Base-by-base conservation (phyloP, 2,329 filamentous ascomycete species). In the Aspergillus hortae region DNA sequence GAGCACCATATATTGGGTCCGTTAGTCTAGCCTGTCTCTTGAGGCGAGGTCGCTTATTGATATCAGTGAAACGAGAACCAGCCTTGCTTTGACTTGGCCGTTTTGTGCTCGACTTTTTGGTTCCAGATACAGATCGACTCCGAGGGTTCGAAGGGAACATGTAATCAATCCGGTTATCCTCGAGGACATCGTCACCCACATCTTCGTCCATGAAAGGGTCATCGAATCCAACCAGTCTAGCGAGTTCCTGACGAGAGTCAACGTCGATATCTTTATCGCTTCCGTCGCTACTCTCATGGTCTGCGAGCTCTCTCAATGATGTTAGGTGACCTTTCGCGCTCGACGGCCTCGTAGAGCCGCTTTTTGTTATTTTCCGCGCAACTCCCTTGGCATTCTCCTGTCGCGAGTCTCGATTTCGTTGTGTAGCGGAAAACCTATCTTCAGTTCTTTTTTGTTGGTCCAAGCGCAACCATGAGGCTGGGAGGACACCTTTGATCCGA, bases 391-490 rank as follows among this genome's bases (percentile, higher is more conserved):
- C 57, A 53, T 66, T 60, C 44, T 61, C 66, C 42, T 54, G 45
- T 32, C 63, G 59, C 14, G 51, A 48, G 21, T 52, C 42, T 46
- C 46, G 58, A 36, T 58, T 58, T 32, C 52, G 50, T 15, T 62
- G 60, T 2, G 48, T 55, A 15, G 46, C 44, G 49, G 48, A 60
- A 41, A 46, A 21, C 11, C 54, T 56, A 54, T 49, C 60, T 25
- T 59, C 60, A 53, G 54, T 60, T n/a, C 67, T 67, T 33, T 65
- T 64, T 52, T 69, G 67, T 44, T 67, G 64, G 56, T 77, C 67
- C 44, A 77, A 63, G 47, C 72, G 67, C 21, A 74, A 55, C 72
- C 74, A 78, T 21, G 77, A 79, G 5, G 77, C 77, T 15, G 77
- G 77, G 21, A 79, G 65, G 21, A 79, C 76, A 23, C 77, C 77